Conservation (phyloP, 768 basidiomycete genomes). For the Mycena alexandri region DNA sequence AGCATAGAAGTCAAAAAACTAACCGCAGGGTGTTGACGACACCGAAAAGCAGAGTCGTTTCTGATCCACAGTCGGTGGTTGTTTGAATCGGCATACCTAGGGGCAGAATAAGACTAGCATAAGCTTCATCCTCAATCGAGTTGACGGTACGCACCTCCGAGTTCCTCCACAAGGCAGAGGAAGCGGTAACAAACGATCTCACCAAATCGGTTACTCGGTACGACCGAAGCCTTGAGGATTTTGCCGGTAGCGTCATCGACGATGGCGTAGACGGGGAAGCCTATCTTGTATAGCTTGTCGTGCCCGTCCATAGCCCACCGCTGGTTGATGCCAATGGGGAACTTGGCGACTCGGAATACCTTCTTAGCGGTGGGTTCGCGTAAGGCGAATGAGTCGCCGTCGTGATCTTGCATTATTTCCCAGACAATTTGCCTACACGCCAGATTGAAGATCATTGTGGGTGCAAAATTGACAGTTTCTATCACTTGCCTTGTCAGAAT, state of each 20-base stretch:
- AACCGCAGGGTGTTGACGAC: constrained; percentile 46
- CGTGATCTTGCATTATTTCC: constrained; percentile 26
- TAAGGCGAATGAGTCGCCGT: constrained; percentile 13
- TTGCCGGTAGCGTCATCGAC: constrained; percentile 40
- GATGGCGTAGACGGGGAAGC: constrained; percentile 38
- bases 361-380: constrained; percentile 39
- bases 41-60: constrained; percentile 45
- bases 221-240: constrained; percentile 41
- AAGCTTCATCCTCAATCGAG: neutral
- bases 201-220: constrained; percentile 45
- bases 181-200: constrained; percentile 42
- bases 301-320: constrained; percentile 51
- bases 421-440: constrained; percentile 13
- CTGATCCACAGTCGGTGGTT: constrained; percentile 49
- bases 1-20: neutral
- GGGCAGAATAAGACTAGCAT: no score
- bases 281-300: constrained; percentile 48
- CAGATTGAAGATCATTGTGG: neutral
- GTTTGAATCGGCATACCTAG: constrained; percentile 41
- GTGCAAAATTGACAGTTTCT: neutral
- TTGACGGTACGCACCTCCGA: constrained; percentile 33
- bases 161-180: constrained; percentile 38
- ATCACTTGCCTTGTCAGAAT: constrained; percentile 26
- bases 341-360: constrained; percentile 33
- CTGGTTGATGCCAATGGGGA: constrained; percentile 44